Percentiles rank a stretch among this genome's conserved stretches.
These are phyloP conservation scores for Chalciporus piperatus DNA, from an alignment of 768 basidiomycete genomes.

Conservation along the genomic window DNA sequence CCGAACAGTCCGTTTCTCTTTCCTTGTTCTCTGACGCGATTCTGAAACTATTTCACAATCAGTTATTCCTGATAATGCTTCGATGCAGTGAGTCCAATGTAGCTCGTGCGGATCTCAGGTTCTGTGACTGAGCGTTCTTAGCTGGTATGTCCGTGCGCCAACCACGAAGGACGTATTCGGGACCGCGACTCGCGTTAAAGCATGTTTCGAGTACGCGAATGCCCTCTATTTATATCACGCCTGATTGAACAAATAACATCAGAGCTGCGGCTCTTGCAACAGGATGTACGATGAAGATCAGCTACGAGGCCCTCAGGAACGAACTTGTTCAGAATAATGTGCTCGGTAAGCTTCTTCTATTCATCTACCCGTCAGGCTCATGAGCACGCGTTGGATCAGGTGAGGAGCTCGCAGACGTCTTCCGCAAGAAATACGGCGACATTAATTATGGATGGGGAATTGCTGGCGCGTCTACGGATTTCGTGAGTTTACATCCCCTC, in stretches of 20 bases:
- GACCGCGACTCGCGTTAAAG: slow-evolving; percentile 57
- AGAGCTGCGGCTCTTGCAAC: slow-evolving; percentile 70
- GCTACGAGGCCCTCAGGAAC: slow-evolving; percentile 32
- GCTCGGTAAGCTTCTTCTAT: slow-evolving; percentile 40
- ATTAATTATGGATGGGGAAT: slow-evolving; percentile 66
- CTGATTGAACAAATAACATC: background rate
- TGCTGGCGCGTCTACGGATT: slow-evolving; percentile 75
- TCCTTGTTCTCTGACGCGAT: background rate
- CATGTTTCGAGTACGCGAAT: slow-evolving; percentile 64
- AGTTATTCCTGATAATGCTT: slow-evolving; percentile 84
- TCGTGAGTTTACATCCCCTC: slow-evolving; percentile 47
- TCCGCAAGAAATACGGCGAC: slow-evolving; percentile 55
- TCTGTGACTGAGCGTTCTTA: slow-evolving; percentile 21
- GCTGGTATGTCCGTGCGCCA: slow-evolving; percentile 74
- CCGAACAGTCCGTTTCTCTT: slow-evolving; percentile 52
- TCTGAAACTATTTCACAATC: background rate
- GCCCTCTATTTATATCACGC: background rate
- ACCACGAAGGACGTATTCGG: slow-evolving; percentile 56
- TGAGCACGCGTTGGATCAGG: slow-evolving; percentile 36
- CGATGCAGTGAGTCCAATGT: slow-evolving; percentile 51
- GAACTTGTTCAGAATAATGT: slow-evolving; percentile 69
- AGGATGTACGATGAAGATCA: slow-evolving; percentile 52
- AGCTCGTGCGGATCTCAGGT: background rate
- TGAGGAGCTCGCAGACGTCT: slow-evolving; percentile 59
- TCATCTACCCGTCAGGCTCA: background rate